Evolutionary conservation across 306 rosid species (phyloP), one percentile per base, ranked within the genome.

Genomic region (Castanopsis chinensis): DNA sequence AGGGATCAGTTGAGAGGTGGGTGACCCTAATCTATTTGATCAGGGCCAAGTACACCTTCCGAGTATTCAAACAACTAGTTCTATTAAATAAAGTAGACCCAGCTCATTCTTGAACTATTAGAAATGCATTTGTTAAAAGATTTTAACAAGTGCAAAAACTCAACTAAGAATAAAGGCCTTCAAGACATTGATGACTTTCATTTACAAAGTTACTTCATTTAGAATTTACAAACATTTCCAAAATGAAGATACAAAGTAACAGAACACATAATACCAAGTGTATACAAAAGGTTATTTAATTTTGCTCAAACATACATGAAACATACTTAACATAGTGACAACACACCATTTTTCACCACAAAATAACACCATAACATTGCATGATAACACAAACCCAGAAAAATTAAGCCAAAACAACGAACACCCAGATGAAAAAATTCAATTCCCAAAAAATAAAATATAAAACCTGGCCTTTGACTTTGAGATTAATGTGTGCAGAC

Each of bases 391-490:
- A 7, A 37, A 6, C 43, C 43, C 43, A 37, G 10, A 7, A 37
- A 37, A 37, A 37, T 37, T 37, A 33, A 6, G 0, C n/a, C 71
- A 32, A n/a, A 65, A 32, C 45, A 65, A 65, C 5, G 8, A 65
- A 65, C 13, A 5, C 45, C 49, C 25, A 18, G 13, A 65, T 37
- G 43, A 37, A 37, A 7, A 37, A 37, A 37, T 37, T 6, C 43
- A 65, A 18, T 8, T 25, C 9, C 33, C 33, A 18, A 12, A 5
- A 32, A 32, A 13, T 18, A 8, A 7, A 67, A 7, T 52, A 5
- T 52, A 33, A 18, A 18, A 92, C 97, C 97, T 92, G 96, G 2
- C 96, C 94, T 86, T 92, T 92, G 67, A 91, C 96, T 86, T 93
- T 93, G 78, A 93, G 97, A 67, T 91, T 92, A 79, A 92, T 92